Conservation (phyloP, 805 yeast species). For the Teunomyces barrocoloradensis region DNA sequence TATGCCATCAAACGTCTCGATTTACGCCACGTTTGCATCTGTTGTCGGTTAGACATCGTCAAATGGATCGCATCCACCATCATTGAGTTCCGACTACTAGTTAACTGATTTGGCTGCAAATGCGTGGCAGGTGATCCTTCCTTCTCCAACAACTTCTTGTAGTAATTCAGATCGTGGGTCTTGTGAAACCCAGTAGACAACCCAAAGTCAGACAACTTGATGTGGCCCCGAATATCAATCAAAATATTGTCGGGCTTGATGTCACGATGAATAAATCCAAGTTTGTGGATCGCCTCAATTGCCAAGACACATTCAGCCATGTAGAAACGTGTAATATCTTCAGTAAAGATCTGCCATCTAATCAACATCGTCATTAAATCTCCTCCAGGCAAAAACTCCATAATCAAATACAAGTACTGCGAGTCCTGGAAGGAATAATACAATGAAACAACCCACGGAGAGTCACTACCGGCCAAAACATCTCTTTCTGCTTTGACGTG, state of each 20-base stretch:
- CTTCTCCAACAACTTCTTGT: slow-evolving; percentile 71
- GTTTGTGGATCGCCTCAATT: slow-evolving; percentile 87
- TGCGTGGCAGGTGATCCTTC: slow-evolving; percentile 41
- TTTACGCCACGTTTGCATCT: slow-evolving; percentile 95
- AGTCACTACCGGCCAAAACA: slow-evolving; percentile 85
- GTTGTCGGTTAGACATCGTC: slow-evolving; percentile 93
- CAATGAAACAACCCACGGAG: slow-evolving; percentile 85
- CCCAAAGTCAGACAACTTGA: slow-evolving; percentile 73
- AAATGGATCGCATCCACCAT: slow-evolving; percentile 92
- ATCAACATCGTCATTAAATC: slow-evolving; percentile 93
- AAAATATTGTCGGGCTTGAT: slow-evolving; percentile 95
- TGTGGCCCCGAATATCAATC: slow-evolving; percentile 75
- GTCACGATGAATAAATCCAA: slow-evolving; percentile 95
- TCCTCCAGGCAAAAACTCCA: slow-evolving; percentile 63
- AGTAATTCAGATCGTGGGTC: slow-evolving; percentile 87
- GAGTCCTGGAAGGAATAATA: slow-evolving; percentile 82
- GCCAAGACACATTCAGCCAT: slow-evolving; percentile 97
- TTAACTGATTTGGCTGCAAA: slow-evolving; percentile 18
- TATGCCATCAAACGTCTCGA: slow-evolving; percentile 91
- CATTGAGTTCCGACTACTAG: slow-evolving; percentile 65
- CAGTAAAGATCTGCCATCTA: slow-evolving; percentile 91
- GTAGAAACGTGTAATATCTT: slow-evolving; percentile 87
- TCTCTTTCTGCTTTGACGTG: slow-evolving; percentile 96
- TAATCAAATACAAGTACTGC: slow-evolving; percentile 50
- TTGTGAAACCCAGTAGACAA: slow-evolving; percentile 88